Evolutionary conservation across 768 basidiomycete genomes (phyloP), one percentile per base, ranked within the genome.

Genomic region (Rhizopogon vinicolor): DNA sequence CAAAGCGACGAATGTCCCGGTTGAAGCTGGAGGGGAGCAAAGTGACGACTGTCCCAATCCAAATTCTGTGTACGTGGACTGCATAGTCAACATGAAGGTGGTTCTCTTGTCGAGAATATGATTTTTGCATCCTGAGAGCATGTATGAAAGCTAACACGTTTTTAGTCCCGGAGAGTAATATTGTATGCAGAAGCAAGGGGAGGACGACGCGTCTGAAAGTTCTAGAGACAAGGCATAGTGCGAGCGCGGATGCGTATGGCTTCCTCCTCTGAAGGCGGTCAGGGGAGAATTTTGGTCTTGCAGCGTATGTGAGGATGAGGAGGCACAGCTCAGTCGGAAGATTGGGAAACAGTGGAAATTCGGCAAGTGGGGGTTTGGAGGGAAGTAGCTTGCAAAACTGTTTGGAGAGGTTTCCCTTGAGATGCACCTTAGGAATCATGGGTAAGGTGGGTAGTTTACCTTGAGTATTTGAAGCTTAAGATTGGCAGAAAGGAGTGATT

Each of bases 171-270:
- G 60, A 53, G 33, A 77, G 66, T 28, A 74, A 53, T 5, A 78
- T 72, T 13, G 72, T 75, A 53, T 72, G 67, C 12, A 77, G 68
- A 48, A 78, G 65, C 51, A 65, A 57, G 40, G 69, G 74, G 70
- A 78, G 75, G 28, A 68, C 60, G 25, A 60, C 60, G n/a, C 58
- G 64, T 13, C 74, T 69, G 25, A 75, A 44, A 25, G 51, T 50
- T 42, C 61, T 62, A 7, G 73, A 77, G 16, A 75, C 74, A 14
- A 54, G 60, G 29, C 70, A 65, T 12, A 78, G 64, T 7, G 68
- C 55, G 25, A 65, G 43, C 5, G 70, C 70, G 16, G 65, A 68
- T 22, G 59, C 50, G 46, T 65, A 66, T 8, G 51, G 29, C 39
- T 57, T 50, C 31, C 10, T 33, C 31, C 31, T 33, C 31, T 31